These are phyloP conservation scores for Tulasnella sp. DNA, from an alignment of 768 basidiomycete species.

Conservation along the genomic window DNA sequence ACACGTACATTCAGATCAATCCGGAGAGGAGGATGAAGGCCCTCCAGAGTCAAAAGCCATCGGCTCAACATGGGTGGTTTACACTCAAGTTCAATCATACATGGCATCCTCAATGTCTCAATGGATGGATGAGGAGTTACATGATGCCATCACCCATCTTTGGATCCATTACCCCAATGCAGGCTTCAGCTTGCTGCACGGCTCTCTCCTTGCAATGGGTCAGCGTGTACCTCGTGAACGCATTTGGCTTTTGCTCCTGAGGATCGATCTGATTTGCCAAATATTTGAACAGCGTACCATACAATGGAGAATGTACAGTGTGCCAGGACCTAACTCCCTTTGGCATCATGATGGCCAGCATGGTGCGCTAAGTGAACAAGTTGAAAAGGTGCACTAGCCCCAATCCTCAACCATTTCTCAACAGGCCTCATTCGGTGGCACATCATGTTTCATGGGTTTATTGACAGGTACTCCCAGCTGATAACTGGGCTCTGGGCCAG, in stretches of 20 bases:
- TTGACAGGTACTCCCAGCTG: constrained; percentile 28
- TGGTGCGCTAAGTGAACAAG: constrained; percentile 20
- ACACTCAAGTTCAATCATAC: not conserved
- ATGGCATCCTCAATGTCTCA: not conserved
- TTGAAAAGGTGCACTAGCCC: not conserved
- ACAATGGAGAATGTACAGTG: not conserved
- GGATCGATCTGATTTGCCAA: constrained; percentile 23
- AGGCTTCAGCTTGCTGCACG: constrained; percentile 24
- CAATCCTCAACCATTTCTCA: not conserved
- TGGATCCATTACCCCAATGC: constrained; percentile 16
- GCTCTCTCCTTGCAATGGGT: constrained; percentile 17
- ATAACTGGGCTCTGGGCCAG: constrained; percentile 13
- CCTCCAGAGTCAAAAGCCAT: no score
- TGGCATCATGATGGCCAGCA: constrained; percentile 31
- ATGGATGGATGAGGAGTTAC: constrained; percentile 21
- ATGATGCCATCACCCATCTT: constrained; percentile 12
- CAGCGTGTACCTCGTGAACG: constrained; percentile 16
- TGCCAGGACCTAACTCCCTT: constrained; percentile 25
- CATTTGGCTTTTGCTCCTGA: constrained; percentile 12
- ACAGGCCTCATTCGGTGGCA: constrained; percentile 25
- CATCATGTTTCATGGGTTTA: constrained; percentile 26
- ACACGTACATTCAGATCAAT: not conserved
- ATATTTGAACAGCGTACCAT: constrained; percentile 24
- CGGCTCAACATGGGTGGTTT: no score
- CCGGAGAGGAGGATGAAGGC: no score